Conservation (phyloP, 306 rosid genomes). For the Carpinus viminea region DNA sequence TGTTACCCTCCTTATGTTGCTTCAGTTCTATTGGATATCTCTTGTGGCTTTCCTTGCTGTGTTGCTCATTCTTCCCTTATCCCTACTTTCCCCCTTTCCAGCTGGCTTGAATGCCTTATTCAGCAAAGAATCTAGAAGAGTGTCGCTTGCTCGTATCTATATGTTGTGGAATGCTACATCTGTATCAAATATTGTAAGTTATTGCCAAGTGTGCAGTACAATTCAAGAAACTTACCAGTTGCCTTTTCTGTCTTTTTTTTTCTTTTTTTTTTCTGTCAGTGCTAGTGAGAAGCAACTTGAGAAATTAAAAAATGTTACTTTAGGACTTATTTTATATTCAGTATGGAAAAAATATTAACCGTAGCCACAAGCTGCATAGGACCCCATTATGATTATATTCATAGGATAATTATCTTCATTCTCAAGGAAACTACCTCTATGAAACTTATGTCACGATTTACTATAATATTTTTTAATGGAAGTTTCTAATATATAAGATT, state of each 20-base stretch:
- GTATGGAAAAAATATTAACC: background rate
- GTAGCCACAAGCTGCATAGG: background rate
- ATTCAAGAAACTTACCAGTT: conserved; percentile 2
- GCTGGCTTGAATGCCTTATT: conserved; percentile 98
- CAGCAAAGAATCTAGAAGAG: conserved; percentile 92
- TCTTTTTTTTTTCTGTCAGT: conserved; percentile 6
- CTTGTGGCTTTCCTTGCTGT: conserved; percentile 88
- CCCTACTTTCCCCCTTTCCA: conserved; percentile 88
- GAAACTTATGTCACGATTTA: background rate
- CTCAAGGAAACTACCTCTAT: background rate
- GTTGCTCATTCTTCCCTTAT: conserved; percentile 87
- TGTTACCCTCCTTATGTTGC: conserved; percentile 87
- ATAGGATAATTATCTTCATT: background rate
- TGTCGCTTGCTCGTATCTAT: conserved; percentile 86
- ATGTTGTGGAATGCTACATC: conserved; percentile 97
- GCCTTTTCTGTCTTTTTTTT: background rate
- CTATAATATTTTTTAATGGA: background rate
- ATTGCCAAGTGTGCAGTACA: conserved; percentile 19
- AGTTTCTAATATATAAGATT: background rate
- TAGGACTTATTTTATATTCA: background rate
- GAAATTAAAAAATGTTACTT: background rate
- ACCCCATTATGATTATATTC: background rate
- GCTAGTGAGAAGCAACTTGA: conserved; percentile 19
- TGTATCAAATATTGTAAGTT: conserved; percentile 84
- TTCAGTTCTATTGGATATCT: conserved; percentile 96